Conservation (phyloP, 2,329 filamentous ascomycete genomes). For the Zymoseptoria pseudotritici region DNA sequence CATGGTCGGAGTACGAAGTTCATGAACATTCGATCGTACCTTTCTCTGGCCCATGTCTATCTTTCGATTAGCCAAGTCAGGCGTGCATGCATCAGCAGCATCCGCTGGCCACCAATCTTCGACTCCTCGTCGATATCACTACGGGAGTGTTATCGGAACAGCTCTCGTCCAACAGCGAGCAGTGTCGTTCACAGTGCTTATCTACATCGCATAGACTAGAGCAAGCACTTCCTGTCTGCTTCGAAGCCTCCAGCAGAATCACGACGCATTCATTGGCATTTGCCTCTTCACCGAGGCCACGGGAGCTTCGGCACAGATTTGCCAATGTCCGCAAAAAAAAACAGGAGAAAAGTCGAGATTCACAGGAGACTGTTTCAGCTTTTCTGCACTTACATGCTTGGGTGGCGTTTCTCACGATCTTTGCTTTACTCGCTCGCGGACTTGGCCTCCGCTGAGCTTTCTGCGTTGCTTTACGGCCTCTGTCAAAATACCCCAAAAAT, state of each 20-base stretch:
- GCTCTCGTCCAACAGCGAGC: background rate
- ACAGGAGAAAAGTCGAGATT: background rate
- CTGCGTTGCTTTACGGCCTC: background rate
- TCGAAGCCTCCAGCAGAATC: background rate
- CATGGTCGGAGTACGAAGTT: constrained; percentile 14
- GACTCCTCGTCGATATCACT: background rate
- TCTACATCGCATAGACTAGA: background rate
- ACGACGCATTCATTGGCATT: background rate
- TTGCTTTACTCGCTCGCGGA: background rate
- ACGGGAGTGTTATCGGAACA: background rate
- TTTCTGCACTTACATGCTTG: background rate
- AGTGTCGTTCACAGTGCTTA: background rate
- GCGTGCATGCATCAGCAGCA: background rate
- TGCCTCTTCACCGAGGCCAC: background rate
- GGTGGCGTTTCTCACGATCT: background rate
- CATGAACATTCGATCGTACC: constrained; percentile 2
- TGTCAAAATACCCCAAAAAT: background rate
- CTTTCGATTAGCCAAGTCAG: background rate
- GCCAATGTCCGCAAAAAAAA: background rate
- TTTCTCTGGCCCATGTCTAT: background rate
- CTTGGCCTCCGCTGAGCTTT: background rate
- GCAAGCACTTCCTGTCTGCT: background rate
- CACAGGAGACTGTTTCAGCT: background rate
- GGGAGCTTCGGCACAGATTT: background rate
- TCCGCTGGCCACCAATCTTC: no score